Evolutionary conservation across 345 rosid species (phyloP).

Genomic region (Arabis alpina): DNA sequence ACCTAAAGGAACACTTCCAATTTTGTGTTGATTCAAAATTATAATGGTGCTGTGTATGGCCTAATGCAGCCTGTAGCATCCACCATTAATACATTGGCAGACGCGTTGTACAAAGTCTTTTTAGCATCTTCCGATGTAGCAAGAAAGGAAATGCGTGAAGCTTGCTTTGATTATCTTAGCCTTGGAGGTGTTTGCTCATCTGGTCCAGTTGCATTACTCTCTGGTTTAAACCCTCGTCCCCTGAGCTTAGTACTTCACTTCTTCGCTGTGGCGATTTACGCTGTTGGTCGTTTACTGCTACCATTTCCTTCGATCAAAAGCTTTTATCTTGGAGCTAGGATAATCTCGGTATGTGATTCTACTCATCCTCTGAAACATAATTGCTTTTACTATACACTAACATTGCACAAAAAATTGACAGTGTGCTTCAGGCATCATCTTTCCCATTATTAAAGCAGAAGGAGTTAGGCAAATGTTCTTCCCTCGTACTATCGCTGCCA

Average conservation of each 20-base stretch:
- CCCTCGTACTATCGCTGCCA: slow-evolving; percentile 39
- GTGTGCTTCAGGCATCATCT: slow-evolving; percentile 54
- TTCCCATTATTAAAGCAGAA: slow-evolving; percentile 54
- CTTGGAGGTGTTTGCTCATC: slow-evolving; percentile 47
- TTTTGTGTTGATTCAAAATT: not conserved
- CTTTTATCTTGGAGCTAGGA: slow-evolving; percentile 39
- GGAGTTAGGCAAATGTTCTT: slow-evolving; percentile 59
- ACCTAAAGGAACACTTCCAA: not conserved
- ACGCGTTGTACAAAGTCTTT: slow-evolving; percentile 40
- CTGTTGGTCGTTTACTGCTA: slow-evolving; percentile 41
- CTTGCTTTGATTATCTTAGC: slow-evolving; percentile 47
- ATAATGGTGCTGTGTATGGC: not conserved
- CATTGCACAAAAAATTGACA: not conserved
- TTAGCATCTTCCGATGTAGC: slow-evolving; percentile 43
- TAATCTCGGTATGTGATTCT: slow-evolving; percentile 40
- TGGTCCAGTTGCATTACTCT: slow-evolving; percentile 47
- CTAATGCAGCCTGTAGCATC: slow-evolving; percentile 45
- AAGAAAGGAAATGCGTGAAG: slow-evolving; percentile 44
- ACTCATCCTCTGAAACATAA: not conserved
- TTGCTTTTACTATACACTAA: not conserved
- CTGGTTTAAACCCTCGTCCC: slow-evolving; percentile 48
- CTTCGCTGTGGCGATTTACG: slow-evolving; percentile 43
- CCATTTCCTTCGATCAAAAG: slow-evolving; percentile 48
- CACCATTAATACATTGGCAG: slow-evolving; percentile 52
- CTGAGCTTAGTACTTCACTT: slow-evolving; percentile 44